These are phyloP conservation scores for Penicillium canescens DNA, from an alignment of 495 filamentous ascomycete genomes.

Conservation along the genomic window DNA sequence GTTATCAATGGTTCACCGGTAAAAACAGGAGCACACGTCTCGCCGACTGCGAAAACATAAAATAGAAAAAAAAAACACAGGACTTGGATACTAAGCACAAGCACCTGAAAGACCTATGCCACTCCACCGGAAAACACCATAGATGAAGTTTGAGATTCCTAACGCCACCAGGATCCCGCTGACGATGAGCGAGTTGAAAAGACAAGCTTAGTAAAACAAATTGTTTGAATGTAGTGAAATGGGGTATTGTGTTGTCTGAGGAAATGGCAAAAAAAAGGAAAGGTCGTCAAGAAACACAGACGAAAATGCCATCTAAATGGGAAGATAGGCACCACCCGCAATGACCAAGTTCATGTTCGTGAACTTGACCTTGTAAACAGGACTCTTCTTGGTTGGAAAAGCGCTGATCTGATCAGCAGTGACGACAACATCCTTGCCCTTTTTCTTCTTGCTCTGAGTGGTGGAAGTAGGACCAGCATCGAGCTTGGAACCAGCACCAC, in stretches of 20 bases:
- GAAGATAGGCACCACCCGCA: constrained; percentile 82
- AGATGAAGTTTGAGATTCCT: not conserved
- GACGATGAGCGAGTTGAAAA: constrained; percentile 5
- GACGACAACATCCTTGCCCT: constrained; percentile 85
- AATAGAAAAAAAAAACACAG: not conserved
- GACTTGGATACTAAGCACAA: not conserved
- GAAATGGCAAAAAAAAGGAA: not conserved
- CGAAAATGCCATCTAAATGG: constrained; percentile 33
- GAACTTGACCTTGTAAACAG: constrained; percentile 90
- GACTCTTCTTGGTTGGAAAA: constrained; percentile 93
- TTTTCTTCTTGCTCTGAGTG: constrained; percentile 59
- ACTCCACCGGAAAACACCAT: constrained; percentile 2
- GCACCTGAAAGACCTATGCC: not conserved
- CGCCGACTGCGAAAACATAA: not conserved
- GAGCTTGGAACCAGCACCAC: constrained; percentile 53
- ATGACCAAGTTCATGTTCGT: constrained; percentile 91
- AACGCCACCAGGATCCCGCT: constrained; percentile 11
- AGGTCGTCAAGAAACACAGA: not conserved
- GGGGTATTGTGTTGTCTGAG: constrained; percentile 32
- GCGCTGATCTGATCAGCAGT: constrained; percentile 90
- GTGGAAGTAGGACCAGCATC: constrained; percentile 41
- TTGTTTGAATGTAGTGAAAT: constrained; percentile 14
- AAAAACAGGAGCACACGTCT: too few relatives aligned
- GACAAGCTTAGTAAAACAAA: constrained; percentile 7
- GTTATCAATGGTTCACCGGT: too few relatives aligned